Base-by-base conservation (phyloP, 2,329 filamentous ascomycete genomes). In the Nectriaceae sp. region DNA sequence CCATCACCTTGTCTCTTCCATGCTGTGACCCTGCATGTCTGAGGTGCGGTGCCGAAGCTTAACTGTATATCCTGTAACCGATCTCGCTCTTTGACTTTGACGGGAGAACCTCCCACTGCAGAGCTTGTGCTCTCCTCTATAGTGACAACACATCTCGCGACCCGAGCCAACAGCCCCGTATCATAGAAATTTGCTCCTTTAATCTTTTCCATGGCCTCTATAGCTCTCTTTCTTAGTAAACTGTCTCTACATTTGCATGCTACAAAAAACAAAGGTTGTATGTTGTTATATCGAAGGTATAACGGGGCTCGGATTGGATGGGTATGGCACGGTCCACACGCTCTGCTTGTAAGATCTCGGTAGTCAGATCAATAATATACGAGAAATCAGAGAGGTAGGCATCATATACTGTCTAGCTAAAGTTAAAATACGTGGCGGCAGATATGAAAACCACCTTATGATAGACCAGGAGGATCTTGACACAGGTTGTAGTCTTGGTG, bases 161-260 rank as follows among this genome's bases (percentile, higher is more conserved):
- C 19, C 38, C 18, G 21, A n/a, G 6, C 38, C 38, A 18, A 40
- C 15, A 13, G 11, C 4, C n/a, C 16, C 21, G 38, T 21, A 18
- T 40, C 38, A 13, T 13, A 13, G n/a, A 40, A 13, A n/a, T 15
- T 31, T 15, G 8, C 26, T 15, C 26, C 26, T 31, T 15, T 31
- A 8, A 31, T 31, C 26, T 31, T 3, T 10, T 3, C 22, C 19
- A 40, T 21, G 4, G n/a, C 19, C 4, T 18, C 38, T 3, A 40
- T 21, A n/a, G 38, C 38, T 21, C 38, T 19, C 19, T 13, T 40
- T 40, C 38, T 40, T 8, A 40, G 5, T 5, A 10, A 5, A n/a
- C 20, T 8, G n/a, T 40, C 38, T 40, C 38, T 26, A 20, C 38
- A 40, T 21, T 40, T 40, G 38, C 38, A 26, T 21, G 38, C 38